Conservation (phyloP, 2,329 filamentous ascomycete species). For the Fusarium cyanostomum region DNA sequence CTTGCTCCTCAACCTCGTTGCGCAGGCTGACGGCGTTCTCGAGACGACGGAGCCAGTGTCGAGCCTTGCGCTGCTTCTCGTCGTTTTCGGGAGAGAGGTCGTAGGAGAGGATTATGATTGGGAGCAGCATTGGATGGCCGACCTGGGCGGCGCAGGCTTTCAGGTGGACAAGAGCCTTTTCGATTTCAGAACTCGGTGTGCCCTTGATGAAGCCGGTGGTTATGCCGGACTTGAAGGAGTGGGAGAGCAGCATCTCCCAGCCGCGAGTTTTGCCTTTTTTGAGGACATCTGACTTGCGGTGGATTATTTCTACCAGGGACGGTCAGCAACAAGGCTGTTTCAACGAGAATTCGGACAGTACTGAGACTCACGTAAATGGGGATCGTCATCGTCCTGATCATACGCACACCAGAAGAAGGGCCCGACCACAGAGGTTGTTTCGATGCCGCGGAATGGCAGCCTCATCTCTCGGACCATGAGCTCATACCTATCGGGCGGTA, state of each 20-base stretch:
- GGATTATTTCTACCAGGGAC: constrained; percentile 62
- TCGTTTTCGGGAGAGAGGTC: constrained; percentile 66
- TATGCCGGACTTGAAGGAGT: constrained; percentile 63
- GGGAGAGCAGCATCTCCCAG: constrained; percentile 71
- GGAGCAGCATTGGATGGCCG: constrained; percentile 67
- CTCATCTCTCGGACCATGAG: constrained; percentile 64
- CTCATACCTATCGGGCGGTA: constrained; percentile 60
- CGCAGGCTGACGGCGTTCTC: constrained; percentile 70
- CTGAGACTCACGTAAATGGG: constrained; percentile 61
- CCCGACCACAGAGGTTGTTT: constrained; percentile 67
- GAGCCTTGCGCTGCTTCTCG: constrained; percentile 69
- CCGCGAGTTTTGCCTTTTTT: constrained; percentile 71
- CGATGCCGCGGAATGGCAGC: constrained; percentile 66
- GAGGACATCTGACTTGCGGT: constrained; percentile 72
- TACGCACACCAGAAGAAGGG: constrained; percentile 70
- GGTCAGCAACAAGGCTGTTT: background rate
- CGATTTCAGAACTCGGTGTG: constrained; percentile 65
- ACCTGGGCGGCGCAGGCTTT: constrained; percentile 59
- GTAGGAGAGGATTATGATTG: constrained; percentile 66
- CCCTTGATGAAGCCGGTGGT: constrained; percentile 71
- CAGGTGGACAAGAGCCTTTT: constrained; percentile 60
- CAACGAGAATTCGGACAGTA: background rate
- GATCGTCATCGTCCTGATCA: constrained; percentile 65
- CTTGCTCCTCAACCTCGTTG: constrained; percentile 65
- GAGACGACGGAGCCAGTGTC: constrained; percentile 68